Evolutionary conservation across 2,329 filamentous ascomycete species (phyloP), one percentile per base, ranked within the genome.

Genomic region (Fusarium sarcochroum): DNA sequence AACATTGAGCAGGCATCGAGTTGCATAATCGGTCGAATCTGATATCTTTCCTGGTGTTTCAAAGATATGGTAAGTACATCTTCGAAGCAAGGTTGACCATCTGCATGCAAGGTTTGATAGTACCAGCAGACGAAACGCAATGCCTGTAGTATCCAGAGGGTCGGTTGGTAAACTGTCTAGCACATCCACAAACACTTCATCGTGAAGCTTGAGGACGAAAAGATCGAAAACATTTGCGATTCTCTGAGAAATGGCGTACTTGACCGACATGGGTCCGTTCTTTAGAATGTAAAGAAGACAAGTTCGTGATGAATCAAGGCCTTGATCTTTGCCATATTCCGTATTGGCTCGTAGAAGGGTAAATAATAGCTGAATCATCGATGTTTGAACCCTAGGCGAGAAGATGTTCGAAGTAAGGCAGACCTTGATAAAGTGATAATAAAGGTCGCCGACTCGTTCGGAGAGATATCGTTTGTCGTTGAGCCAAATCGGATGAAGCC

Each of bases 51-150:
- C 93, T 3, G 94, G 92, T 0, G 91, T 93, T 77, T 98, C 96
- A 72, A 98, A 97, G 21, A 98, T 94, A 77, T 96, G 92, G 77
- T 98, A 99, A 18, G 97, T 92, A 69, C 93, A 94, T 68, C 92
- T 89, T 51, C 94, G 90, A 42, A 98, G 85, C 20, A 98, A 84
- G 1, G 94, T 97, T 61, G 93, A 90, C 93, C 95, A 98, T 50
- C 84, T 82, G 30, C 93, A 92, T 23, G 92, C 96, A 59, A 99
- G 82, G 56, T 89, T 89, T 2, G 91, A 88, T 13, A 98, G 82
- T 10, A 93, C 88, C 65, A 92, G 87, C 4, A 98, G 81, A 7
- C 96, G 90, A 67, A 97, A 87, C 1, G 93, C 93, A 70, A 98
- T 95, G 0, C 94, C 95, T 78, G 98, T 94, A 14, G 85, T 80